Conservation (phyloP, 2,329 filamentous ascomycete species). For the Samsoniella hepiali region DNA sequence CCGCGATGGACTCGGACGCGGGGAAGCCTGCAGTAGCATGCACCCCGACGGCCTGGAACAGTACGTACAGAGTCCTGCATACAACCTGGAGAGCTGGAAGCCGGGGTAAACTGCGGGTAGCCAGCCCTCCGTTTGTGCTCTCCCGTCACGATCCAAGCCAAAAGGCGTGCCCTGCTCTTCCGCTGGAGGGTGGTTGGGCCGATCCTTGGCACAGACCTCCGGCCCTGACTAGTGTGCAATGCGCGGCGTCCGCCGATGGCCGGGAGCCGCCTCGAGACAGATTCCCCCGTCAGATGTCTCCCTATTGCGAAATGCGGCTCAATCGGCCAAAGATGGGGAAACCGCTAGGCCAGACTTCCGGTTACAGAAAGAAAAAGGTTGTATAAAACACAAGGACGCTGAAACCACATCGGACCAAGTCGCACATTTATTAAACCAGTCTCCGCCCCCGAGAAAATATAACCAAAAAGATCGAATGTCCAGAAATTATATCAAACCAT, state of each 20-base stretch:
- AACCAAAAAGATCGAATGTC: background rate
- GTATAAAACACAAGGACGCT: conserved; percentile 3
- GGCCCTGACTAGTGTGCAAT: background rate
- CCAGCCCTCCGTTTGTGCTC: background rate
- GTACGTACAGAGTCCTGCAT: background rate
- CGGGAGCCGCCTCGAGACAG: conserved; percentile 7
- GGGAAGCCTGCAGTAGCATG: background rate
- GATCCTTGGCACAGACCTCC: background rate
- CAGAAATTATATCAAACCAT: background rate
- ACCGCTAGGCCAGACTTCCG: background rate
- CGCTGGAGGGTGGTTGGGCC: background rate
- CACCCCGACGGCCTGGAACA: background rate
- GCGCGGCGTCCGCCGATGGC: conserved; percentile 18
- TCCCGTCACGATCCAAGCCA: conserved; percentile 8
- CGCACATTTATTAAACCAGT: background rate
- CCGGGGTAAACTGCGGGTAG: background rate
- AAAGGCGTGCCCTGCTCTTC: background rate
- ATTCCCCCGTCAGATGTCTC: conserved; percentile 7
- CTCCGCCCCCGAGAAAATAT: background rate
- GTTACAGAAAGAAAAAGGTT: background rate
- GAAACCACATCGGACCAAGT: background rate
- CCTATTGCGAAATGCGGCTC: background rate
- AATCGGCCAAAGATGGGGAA: background rate
- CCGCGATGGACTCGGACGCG: conserved; percentile 10
- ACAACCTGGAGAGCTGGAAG: no score